Base-by-base conservation (phyloP, 352 stramenopile genomes). In the Phytophthora quininea region DNA sequence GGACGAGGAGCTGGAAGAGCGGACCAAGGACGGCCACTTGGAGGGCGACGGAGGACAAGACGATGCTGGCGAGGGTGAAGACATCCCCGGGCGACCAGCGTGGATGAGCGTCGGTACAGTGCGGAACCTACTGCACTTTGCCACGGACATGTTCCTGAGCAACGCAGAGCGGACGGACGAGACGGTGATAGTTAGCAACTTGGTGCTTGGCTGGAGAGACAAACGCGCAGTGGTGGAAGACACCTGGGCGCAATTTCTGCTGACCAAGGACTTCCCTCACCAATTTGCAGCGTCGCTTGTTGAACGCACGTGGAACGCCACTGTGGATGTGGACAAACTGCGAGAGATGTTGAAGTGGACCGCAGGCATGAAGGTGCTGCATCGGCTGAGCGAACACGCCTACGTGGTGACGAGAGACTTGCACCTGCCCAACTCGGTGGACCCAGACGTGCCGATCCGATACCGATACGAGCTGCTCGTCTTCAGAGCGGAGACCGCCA, bases 171-270 rank as follows among this genome's bases (percentile, higher is more conserved):
- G 72, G 8, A 70, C 71, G 6, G 58, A 77, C 35, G n/a, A 42
- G 19, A 35, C 65, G 19, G 54, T 67, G 19, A 7, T 54, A 3
- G 54, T 9, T 0, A 33, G 57, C 27, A 76, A 84, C 49, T 40
- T 35, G 2, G 64, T 88, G 33, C 64, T 88, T 9, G 80, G 80
- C 27, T 88, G 80, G 80, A 54, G 54, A 0, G 70, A 79, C 45
- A 74, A 77, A 58, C 75, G 79, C 49, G 66, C 58, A 8, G 59
- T 88, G 31, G 29, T 52, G 50, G 66, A 81, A 24, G 43, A 50
- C 15, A 68, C 69, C 30, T 89, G 75, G 77, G 75, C 73, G 5
- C 67, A 80, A 54, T 89, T 83, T 53, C 70, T 72, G 30, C 71
- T 85, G 62, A 70, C 60, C 15, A 89, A 86, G 71, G 64, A 67